These are phyloP conservation scores for Populus trichocarpa DNA, from an alignment of 441 rosid genomes.

Conservation along the genomic window DNA sequence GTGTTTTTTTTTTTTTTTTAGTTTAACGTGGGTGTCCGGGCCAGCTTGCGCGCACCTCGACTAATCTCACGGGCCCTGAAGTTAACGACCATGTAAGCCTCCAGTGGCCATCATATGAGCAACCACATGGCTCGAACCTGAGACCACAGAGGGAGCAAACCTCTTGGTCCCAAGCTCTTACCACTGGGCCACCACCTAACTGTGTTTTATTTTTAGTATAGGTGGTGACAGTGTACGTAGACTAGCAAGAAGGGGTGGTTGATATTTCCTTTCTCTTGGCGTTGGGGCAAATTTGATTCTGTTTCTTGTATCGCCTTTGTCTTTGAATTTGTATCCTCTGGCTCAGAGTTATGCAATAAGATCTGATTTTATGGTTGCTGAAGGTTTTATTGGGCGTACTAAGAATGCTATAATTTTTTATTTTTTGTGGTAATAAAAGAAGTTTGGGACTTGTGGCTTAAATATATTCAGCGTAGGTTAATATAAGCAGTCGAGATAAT, in stretches of 20 bases:
- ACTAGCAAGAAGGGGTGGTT: constrained; percentile 55
- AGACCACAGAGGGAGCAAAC: too few relatives aligned
- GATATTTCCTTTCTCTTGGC: neutral
- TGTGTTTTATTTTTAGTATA: too few relatives aligned
- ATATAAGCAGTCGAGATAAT: neutral
- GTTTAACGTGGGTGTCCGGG: too few relatives aligned
- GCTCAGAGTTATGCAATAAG: neutral
- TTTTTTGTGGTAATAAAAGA: neutral
- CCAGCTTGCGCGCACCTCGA: too few relatives aligned
- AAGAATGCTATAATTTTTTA: neutral
- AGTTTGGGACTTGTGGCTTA: neutral
- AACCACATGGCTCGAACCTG: too few relatives aligned
- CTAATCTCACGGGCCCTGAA: too few relatives aligned
- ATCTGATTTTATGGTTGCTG: constrained; percentile 1
- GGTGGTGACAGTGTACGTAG: constrained; percentile 36
- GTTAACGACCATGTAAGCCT: too few relatives aligned
- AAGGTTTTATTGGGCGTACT: neutral
- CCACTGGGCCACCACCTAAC: too few relatives aligned
- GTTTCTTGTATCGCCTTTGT: neutral
- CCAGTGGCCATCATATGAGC: too few relatives aligned
- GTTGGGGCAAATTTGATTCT: neutral
- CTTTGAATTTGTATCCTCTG: neutral
- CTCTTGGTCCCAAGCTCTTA: too few relatives aligned
- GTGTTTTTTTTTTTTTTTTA: too few relatives aligned
- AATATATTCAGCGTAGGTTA: too few relatives aligned